Conservation (phyloP, 352 stramenopile genomes). For the Pythium sp. region DNA sequence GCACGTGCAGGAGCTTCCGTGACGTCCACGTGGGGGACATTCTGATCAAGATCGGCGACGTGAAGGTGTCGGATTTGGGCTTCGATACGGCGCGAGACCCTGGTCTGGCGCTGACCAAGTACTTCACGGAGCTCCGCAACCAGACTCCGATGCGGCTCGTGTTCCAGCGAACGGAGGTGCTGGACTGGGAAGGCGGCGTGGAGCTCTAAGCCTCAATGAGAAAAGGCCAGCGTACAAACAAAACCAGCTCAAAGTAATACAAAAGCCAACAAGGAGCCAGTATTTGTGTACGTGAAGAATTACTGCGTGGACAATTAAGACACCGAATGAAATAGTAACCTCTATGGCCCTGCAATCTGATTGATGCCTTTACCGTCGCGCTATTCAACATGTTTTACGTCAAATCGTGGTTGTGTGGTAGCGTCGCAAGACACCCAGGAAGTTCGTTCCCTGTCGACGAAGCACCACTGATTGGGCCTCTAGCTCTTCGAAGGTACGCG, state of each 20-base stretch:
- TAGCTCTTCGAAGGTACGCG: too few species aligned
- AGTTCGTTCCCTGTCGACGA: too few species aligned
- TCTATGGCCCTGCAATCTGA: not conserved
- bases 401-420: too few species aligned
- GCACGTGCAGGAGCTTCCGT: slow-evolving; percentile 62
- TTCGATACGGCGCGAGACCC: slow-evolving; percentile 35
- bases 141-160: slow-evolving; percentile 59
- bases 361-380: too few species aligned
- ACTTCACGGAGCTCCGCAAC: slow-evolving; percentile 55
- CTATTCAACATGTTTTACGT: too few species aligned
- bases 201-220: slow-evolving; percentile 33
- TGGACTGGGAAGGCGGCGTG: slow-evolving; percentile 71
- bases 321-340: not conserved
- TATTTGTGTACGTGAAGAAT: slow-evolving; percentile 2
- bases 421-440: too few species aligned
- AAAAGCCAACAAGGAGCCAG: not conserved
- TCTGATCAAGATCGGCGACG: slow-evolving; percentile 56
- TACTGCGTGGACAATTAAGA: slow-evolving; percentile 2
- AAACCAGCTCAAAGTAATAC: not conserved
- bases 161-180: slow-evolving; percentile 64
- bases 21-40: slow-evolving; percentile 62
- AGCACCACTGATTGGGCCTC: too few species aligned
- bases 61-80: slow-evolving; percentile 60
- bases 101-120: slow-evolving; percentile 56
- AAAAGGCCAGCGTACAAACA: too few species aligned